Evolutionary conservation across 2,329 filamentous ascomycete species (phyloP), one percentile per base, ranked within the genome.

Genomic region (Sporothrix humicola): DNA sequence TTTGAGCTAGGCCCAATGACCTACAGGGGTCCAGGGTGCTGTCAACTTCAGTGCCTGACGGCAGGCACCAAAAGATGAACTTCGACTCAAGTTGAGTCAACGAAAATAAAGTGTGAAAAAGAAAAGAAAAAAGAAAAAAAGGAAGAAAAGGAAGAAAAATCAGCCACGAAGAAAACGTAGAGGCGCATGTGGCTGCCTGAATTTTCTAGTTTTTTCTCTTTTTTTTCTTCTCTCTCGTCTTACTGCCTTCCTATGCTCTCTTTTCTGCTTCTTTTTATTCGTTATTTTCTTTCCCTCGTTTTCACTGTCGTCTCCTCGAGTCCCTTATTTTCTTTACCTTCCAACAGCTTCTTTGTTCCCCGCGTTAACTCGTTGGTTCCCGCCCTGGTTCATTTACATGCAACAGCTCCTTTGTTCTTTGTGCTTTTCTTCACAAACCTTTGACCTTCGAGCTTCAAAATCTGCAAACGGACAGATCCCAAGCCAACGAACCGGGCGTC

Each of bases 381-480:
- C n/a, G 10, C n/a, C 61, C 20, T 7, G n/a, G n/a, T 56, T 52
- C n/a, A 52, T 15, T 52, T 26, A 48, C n/a, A 15, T 59, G 44
- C 46, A 42, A 46, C 31, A 63, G 59, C 61, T 56, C 12, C 23
- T 12, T 56, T 48, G 46, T 13, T 12, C 46, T 48, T 48, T 8
- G 46, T 13, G 7, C 46, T 48, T 48, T 48, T 37, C 46, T 52
- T 52, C 3, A 52, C 15, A 37, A 37, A 37, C 31, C 31, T 44
- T 58, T 42, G 23, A 42, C 31, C 58, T 12, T 9, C 2, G 2
- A 44, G 59, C 59, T 44, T 20, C 59, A 26, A 13, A 37, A 20
- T 37, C 68, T 58, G 68, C 52, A 70, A 70, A 70, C 52, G 68
- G 37, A 20, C 37, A 44, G 37, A 8, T 56, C n/a, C 42, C 20